phyloP scores from a whole-genome alignment of 2,329 filamentous ascomycete species.

The Phaeosphaeriaceae sp. region DNA sequence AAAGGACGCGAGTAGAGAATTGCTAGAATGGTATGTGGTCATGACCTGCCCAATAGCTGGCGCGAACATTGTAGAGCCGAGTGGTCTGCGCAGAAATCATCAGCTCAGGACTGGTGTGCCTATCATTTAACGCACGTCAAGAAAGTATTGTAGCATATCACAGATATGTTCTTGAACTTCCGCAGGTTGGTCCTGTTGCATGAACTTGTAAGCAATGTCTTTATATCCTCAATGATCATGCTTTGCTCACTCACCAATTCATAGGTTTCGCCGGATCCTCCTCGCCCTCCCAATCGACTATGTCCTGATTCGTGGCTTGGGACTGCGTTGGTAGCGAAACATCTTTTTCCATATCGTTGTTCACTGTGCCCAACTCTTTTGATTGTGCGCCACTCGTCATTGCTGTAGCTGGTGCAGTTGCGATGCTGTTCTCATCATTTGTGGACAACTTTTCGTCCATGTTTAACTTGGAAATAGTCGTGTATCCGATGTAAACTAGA shows the following conservation, averaged over 20 bases:
- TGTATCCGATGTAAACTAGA: neutral
- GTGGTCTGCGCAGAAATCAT: slow-evolving; percentile 37
- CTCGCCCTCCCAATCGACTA: slow-evolving; percentile 65
- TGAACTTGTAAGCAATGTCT: neutral
- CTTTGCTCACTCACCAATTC: slow-evolving; percentile 58
- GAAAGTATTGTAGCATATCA: slow-evolving; percentile 37
- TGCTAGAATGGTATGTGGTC: slow-evolving; percentile 59
- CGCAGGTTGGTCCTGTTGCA: slow-evolving; percentile 25
- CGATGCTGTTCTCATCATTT: neutral
- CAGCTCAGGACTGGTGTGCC: neutral
- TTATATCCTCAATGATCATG: neutral
- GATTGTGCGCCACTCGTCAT: neutral
- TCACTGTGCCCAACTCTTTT: neutral
- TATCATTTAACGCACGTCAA: slow-evolving; percentile 22
- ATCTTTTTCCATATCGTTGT: slow-evolving; percentile 2
- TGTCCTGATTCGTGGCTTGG: slow-evolving; percentile 24
- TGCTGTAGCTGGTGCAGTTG: neutral
- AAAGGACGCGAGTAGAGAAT: slow-evolving; percentile 23
- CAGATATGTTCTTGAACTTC: slow-evolving; percentile 32
- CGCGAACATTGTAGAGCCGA: slow-evolving; percentile 65
- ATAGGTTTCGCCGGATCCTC: slow-evolving; percentile 63
- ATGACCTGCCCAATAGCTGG: slow-evolving; percentile 53
- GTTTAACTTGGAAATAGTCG: neutral
- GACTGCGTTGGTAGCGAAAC: neutral
- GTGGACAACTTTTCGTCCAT: neutral